Evolutionary conservation across 345 rosid genomes (phyloP).

Genomic region (Punica granatum): DNA sequence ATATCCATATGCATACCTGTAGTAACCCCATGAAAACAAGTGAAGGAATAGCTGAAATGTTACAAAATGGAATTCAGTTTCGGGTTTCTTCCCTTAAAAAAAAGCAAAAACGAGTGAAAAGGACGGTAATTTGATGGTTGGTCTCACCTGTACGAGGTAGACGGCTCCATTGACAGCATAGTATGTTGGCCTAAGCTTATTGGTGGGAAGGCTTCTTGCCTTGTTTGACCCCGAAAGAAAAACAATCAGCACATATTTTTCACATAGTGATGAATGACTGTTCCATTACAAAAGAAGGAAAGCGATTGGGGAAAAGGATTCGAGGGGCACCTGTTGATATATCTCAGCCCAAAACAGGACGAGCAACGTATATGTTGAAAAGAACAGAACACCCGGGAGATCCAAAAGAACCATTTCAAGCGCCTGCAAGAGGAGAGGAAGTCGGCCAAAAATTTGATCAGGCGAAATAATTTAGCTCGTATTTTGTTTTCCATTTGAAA

Average conservation of each 20-base stretch:
- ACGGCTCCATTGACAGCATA: constrained; percentile 30
- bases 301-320: neutral
- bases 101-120: too few relatives aligned
- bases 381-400: constrained; percentile 66
- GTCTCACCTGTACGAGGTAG: constrained; percentile 39
- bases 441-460: neutral
- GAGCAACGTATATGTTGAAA: constrained; percentile 68
- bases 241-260: neutral
- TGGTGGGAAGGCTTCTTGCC: constrained; percentile 53
- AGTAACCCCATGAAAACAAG: neutral
- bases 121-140: neutral
- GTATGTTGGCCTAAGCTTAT: constrained; percentile 47
- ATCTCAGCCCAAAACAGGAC: constrained; percentile 89
- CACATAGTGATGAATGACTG: neutral
- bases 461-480: too few relatives aligned
- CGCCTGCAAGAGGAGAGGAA: constrained; percentile 17
- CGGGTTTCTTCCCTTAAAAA: neutral
- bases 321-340: constrained; percentile 50
- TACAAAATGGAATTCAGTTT: neutral
- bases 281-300: neutral
- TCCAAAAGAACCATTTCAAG: constrained; percentile 51
- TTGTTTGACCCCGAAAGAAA: neutral
- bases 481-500: neutral
- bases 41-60: neutral
- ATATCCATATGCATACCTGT: constrained; percentile 45